phyloP scores from a whole-genome alignment of 495 filamentous ascomycete species.

The Filosporella fistucella region DNA sequence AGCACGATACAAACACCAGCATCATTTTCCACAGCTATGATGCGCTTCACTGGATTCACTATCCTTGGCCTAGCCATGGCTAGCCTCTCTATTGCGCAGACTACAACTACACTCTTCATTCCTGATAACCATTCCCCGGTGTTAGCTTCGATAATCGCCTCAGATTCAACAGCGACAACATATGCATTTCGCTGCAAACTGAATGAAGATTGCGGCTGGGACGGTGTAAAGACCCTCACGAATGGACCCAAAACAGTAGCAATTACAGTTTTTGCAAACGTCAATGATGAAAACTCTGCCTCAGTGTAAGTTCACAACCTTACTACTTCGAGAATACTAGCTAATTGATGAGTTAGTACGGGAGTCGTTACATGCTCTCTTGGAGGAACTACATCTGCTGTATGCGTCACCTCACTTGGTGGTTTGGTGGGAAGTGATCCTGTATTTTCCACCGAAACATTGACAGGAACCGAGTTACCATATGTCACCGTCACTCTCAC shows the following conservation, averaged over 20 bases:
- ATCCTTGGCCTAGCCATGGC: constrained; percentile 1
- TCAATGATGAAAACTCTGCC: neutral
- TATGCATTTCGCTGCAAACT: constrained; percentile 11
- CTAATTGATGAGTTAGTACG: constrained; percentile 23
- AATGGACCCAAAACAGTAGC: constrained; percentile 10
- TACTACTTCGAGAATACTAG: too few relatives aligned
- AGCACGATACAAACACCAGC: too few relatives aligned
- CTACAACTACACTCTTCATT: constrained; percentile 13
- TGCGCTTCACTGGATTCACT: neutral
- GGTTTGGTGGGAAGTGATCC: constrained; percentile 27
- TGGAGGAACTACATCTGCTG: constrained; percentile 50
- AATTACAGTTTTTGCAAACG: neutral
- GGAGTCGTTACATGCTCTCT: constrained; percentile 45
- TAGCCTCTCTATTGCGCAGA: constrained; percentile 9
- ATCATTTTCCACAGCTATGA: too few relatives aligned
- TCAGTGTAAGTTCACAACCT: neutral
- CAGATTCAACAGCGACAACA: constrained; percentile 17
- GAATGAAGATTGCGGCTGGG: constrained; percentile 5
- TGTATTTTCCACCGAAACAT: constrained; percentile 20
- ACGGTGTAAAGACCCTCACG: constrained; percentile 1
- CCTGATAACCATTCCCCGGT: constrained; percentile 8
- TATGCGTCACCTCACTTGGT: constrained; percentile 40
- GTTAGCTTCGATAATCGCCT: constrained; percentile 9
- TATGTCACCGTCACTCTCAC: constrained; percentile 34
- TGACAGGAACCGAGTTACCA: constrained; percentile 2